A percentile compares a stretch with the other conserved stretches of the same genome.
phyloP scores from a whole-genome alignment of 192 early-diverging fungal species.

The Dimargaris cristalligena region DNA sequence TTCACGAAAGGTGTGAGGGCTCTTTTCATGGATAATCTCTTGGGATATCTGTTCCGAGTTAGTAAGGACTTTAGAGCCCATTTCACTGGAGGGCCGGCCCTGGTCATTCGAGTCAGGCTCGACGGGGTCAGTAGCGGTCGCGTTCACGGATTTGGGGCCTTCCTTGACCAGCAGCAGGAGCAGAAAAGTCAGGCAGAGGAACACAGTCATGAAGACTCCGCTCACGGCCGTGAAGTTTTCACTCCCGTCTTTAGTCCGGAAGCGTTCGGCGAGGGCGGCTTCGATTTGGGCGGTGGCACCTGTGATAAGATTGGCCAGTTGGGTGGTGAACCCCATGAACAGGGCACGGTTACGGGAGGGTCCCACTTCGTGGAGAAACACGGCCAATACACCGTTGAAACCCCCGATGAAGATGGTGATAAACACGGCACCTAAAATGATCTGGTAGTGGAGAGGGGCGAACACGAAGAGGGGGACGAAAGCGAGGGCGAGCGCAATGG shows the following conservation, averaged over 20 bases:
- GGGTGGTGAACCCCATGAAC: constrained; percentile 57
- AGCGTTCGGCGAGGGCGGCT: constrained; percentile 26
- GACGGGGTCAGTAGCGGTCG: too few relatives aligned
- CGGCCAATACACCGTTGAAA: constrained; percentile 47
- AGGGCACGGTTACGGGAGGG: constrained; percentile 45
- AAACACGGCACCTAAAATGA: constrained; percentile 27
- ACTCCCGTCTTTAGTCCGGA: background rate
- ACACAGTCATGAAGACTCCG: background rate
- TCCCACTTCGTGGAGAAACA: constrained; percentile 48
- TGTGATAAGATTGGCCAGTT: constrained; percentile 51
- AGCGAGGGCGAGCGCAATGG: constrained; percentile 30
- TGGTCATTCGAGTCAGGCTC: too few relatives aligned
- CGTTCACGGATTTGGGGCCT: too few relatives aligned
- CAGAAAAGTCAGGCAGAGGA: background rate
- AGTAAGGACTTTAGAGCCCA: too few relatives aligned
- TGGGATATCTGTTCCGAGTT: too few relatives aligned
- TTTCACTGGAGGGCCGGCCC: too few relatives aligned
- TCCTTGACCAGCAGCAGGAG: too few relatives aligned
- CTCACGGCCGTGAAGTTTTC: background rate
- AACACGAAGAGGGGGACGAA: constrained; percentile 55
- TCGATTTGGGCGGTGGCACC: constrained; percentile 40
- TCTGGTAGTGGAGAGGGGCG: constrained; percentile 17
- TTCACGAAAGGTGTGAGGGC: too few relatives aligned
- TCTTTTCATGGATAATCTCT: too few relatives aligned
- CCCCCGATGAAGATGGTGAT: constrained; percentile 28